Evolutionary conservation across 371 early-diverging fungal species (phyloP).

Genomic region (Mucor racemosus): DNA sequence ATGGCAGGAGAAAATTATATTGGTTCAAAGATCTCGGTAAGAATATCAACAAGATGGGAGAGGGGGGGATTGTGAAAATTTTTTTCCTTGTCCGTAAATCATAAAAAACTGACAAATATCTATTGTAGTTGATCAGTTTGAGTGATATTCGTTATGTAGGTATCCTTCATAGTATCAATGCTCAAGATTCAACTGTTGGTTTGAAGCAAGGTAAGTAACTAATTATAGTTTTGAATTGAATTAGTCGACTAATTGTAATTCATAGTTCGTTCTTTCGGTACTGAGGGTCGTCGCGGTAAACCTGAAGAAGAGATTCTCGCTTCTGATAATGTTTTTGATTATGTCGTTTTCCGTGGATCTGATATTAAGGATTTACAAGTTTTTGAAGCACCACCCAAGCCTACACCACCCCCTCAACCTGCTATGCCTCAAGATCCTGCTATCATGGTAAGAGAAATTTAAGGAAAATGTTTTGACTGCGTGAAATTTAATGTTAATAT

Average conservation of each 20-base stretch:
- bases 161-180: conserved; percentile 85
- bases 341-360: conserved; percentile 90
- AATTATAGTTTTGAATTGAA: too few relatives aligned
- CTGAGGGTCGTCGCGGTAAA: conserved; percentile 82
- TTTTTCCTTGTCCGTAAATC: neutral
- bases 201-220: conserved; percentile 75
- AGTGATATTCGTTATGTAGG: conserved; percentile 94
- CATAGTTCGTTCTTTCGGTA: conserved; percentile 82
- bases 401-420: conserved; percentile 53
- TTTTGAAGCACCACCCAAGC: conserved; percentile 71
- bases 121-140: conserved; percentile 76
- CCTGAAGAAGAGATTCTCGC: conserved; percentile 85
- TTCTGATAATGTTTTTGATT: conserved; percentile 85
- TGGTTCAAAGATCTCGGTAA: conserved; percentile 75
- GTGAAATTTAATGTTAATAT: neutral
- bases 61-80: neutral
- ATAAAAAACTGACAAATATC: too few relatives aligned
- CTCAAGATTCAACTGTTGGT: conserved; percentile 88
- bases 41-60: conserved; percentile 8
- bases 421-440: conserved; percentile 88
- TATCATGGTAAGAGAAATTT: conserved; percentile 67
- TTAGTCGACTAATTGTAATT: neutral
- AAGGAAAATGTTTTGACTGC: conserved; percentile 7
- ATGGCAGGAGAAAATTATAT: conserved; percentile 73
- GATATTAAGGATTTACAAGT: conserved; percentile 95